Evolutionary conservation across 768 basidiomycete species (phyloP).

Genomic region (Omphalotus guepiniiformis): DNA sequence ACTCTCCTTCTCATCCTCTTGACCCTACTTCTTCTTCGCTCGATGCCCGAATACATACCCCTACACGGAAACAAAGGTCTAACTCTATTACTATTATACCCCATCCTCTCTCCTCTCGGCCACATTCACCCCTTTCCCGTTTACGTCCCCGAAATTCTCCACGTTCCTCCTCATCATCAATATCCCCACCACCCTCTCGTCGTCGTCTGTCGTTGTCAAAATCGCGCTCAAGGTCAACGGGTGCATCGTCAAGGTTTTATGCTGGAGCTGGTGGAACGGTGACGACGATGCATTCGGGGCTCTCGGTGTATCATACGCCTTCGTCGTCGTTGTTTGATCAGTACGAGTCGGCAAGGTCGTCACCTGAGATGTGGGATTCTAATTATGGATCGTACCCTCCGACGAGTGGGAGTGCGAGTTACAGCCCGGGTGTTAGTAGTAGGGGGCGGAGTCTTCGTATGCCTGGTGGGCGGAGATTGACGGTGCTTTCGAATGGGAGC

Average conservation of each 20-base stretch:
- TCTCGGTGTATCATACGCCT: constrained; percentile 73
- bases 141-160: constrained; percentile 18
- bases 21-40: constrained; percentile 26
- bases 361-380: constrained; percentile 41
- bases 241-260: no score
- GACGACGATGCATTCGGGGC: constrained; percentile 51
- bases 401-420: constrained; percentile 19
- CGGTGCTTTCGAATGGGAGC: not conserved
- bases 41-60: no score
- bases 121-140: constrained; percentile 41
- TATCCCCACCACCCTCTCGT: not conserved
- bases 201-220: not conserved
- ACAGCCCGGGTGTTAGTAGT: constrained; percentile 7
- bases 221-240: constrained; percentile 4
- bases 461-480: not conserved
- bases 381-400: constrained; percentile 17
- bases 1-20: constrained; percentile 8
- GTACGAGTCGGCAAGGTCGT: constrained; percentile 58
- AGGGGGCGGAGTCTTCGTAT: not conserved
- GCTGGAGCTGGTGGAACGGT: constrained; percentile 41
- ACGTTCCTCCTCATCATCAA: not conserved
- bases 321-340: constrained; percentile 70
- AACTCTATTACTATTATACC: constrained; percentile 24
- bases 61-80: no score
- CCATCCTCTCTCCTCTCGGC: constrained; percentile 35